These are phyloP conservation scores for slime mould (Dictyostelium discoideum) DNA, from an alignment of 78 protist species.

Conservation along the genomic window DNA sequence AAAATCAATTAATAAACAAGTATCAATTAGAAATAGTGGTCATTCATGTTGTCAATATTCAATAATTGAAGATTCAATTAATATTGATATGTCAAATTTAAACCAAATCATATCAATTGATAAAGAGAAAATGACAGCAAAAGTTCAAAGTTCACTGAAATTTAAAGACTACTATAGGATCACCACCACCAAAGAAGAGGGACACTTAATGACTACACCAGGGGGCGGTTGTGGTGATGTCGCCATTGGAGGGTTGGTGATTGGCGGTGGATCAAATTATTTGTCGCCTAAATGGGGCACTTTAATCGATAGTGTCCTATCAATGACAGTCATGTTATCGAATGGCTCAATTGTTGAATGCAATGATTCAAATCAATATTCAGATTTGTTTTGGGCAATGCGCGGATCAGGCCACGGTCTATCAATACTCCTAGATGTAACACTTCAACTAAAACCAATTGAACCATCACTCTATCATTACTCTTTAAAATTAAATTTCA, in stretches of 20 bases:
- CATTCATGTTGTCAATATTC: slow-evolving; percentile 17
- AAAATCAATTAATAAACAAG: not conserved
- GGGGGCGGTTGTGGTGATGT: slow-evolving; percentile 64
- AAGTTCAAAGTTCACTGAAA: not conserved
- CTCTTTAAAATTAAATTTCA: not conserved
- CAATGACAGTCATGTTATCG: not conserved
- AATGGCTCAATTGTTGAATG: not conserved
- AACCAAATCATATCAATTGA: not conserved
- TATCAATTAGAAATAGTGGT: slow-evolving; percentile 30
- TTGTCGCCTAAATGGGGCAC: slow-evolving; percentile 17
- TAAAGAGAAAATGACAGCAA: not conserved
- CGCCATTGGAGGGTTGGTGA: not conserved
- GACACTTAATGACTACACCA: not conserved
- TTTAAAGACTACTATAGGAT: slow-evolving; percentile 2
- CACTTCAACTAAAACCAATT: not conserved
- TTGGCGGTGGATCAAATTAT: slow-evolving; percentile 55
- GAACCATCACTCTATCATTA: not conserved
- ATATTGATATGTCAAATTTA: slow-evolving; percentile 38
- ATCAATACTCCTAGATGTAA: not conserved
- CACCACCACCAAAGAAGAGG: not conserved
- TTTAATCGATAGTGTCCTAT: not conserved
- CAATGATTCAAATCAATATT: not conserved
- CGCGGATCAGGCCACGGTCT: slow-evolving; percentile 30
- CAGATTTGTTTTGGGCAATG: slow-evolving; percentile 24
- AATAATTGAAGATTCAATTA: not conserved